Percentiles rank a stretch among this genome's conserved stretches.
phyloP scores from a whole-genome alignment of 1,284 basidiomycete genomes.

The Exobasidium rhododendri region DNA sequence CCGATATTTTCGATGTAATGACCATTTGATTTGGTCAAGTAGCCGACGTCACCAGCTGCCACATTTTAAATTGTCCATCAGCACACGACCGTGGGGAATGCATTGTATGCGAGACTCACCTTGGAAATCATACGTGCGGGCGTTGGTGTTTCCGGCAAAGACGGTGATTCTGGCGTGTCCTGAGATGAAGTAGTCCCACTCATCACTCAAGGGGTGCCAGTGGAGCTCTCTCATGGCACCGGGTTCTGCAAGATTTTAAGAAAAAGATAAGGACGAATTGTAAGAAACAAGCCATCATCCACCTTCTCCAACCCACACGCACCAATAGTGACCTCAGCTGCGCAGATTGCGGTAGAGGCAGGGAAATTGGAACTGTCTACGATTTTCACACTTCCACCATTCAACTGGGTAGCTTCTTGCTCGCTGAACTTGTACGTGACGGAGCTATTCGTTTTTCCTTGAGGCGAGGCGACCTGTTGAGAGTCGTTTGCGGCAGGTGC shows the following conservation, averaged over 20 bases:
- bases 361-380: slow-evolving; percentile 64
- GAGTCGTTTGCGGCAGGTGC: slow-evolving; percentile 38
- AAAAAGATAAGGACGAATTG: slow-evolving; percentile 64
- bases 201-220: slow-evolving; percentile 63
- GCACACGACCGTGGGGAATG: too few relatives aligned
- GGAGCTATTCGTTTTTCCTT: slow-evolving; percentile 61
- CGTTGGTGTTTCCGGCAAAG: slow-evolving; percentile 57
- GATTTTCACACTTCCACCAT: slow-evolving; percentile 66
- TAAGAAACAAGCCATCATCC: slow-evolving; percentile 34
- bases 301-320: slow-evolving; percentile 19
- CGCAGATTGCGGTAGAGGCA: not conserved
- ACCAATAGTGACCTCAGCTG: not conserved
- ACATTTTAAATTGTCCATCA: not conserved
- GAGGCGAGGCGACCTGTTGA: slow-evolving; percentile 58
- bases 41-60: slow-evolving; percentile 12
- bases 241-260: slow-evolving; percentile 63
- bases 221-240: slow-evolving; percentile 65
- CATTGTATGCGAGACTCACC: too few relatives aligned
- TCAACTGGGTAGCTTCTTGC: slow-evolving; percentile 57
- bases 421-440: slow-evolving; percentile 64
- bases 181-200: slow-evolving; percentile 22
- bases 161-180: slow-evolving; percentile 21
- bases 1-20: slow-evolving; percentile 72
- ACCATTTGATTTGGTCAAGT: slow-evolving; percentile 52
- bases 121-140: slow-evolving; percentile 66